A percentile compares a stretch with the other conserved stretches of the same genome.
Evolutionary conservation across 83 land plant species (phyloP).

Genomic region (Larix sibirica): DNA sequence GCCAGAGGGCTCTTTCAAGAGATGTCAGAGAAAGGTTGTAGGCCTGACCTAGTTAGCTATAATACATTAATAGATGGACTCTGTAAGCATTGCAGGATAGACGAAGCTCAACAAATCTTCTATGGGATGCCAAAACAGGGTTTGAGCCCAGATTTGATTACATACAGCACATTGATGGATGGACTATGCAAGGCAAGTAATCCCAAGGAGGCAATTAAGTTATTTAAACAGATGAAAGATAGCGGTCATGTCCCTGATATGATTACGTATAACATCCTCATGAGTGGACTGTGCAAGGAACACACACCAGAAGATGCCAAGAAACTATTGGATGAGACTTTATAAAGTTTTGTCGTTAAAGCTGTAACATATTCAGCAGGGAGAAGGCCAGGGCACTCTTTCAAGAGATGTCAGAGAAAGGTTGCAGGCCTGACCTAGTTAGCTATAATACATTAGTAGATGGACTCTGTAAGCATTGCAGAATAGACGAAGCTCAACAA

Average conservation of each 20-base stretch:
- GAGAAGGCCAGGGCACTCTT: constrained; percentile 29
- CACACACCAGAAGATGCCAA: constrained; percentile 32
- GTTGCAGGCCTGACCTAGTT: constrained; percentile 30
- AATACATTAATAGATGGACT: constrained; percentile 8
- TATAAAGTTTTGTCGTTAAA: neutral
- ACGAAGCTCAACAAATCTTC: constrained; percentile 4
- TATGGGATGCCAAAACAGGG: neutral
- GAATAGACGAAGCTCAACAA: neutral
- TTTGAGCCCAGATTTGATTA: constrained; percentile 7
- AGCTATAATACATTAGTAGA: constrained; percentile 10
- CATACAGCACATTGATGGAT: constrained; percentile 19
- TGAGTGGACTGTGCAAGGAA: constrained; percentile 40
- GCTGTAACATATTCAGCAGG: neutral
- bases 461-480: neutral
- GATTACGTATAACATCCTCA: constrained; percentile 32
- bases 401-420: constrained; percentile 27
- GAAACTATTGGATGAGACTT: constrained; percentile 23
- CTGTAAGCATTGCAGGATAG: constrained; percentile 5
- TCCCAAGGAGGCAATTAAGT: neutral
- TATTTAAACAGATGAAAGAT: constrained; percentile 19
- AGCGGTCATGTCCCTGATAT: constrained; percentile 13
- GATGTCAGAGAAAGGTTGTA: constrained; percentile 31
- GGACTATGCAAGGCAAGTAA: constrained; percentile 16
- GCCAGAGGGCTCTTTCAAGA: constrained; percentile 28
- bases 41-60: constrained; percentile 23